phyloP scores from a whole-genome alignment of 805 yeast species.

The Kazachstania martiniae region DNA sequence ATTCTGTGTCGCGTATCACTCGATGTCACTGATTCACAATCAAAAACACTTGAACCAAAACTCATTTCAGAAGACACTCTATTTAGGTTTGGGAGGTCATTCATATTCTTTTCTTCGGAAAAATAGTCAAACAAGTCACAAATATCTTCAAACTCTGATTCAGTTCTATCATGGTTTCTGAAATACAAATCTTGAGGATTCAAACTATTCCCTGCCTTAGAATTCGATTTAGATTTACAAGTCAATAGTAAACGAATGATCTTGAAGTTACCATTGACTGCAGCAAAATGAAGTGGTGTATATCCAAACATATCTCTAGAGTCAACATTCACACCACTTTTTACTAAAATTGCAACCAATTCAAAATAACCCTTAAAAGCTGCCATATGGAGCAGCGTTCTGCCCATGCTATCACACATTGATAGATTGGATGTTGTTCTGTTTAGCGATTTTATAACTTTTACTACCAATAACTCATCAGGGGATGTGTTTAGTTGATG shows the following conservation, averaged over 20 bases:
- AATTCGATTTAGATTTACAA: conserved; percentile 49
- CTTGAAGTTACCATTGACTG: conserved; percentile 60
- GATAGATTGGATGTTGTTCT: conserved; percentile 65
- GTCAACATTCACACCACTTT: conserved; percentile 57
- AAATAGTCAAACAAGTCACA: conserved; percentile 22
- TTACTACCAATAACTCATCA: conserved; percentile 33
- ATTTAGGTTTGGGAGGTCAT: not conserved
- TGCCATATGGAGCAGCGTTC: conserved; percentile 80
- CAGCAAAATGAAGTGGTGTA: conserved; percentile 83
- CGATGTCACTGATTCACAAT: conserved; percentile 10
- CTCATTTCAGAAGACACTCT: conserved; percentile 11
- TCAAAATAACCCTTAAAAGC: conserved; percentile 59
- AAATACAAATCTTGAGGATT: conserved; percentile 27
- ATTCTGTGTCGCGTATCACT: not conserved
- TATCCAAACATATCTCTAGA: conserved; percentile 68
- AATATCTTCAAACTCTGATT: conserved; percentile 9
- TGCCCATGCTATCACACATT: conserved; percentile 72
- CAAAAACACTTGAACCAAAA: conserved; percentile 19
- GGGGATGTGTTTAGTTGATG: conserved; percentile 3
- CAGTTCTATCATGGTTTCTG: conserved; percentile 17
- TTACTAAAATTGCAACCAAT: conserved; percentile 53
- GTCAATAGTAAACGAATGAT: conserved; percentile 50
- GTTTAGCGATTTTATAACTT: conserved; percentile 57
- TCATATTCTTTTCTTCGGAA: conserved; percentile 3
- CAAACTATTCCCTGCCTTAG: conserved; percentile 42